Base-by-base conservation (phyloP, 1,284 basidiomycete genomes). In the Sphagnurus paluster region DNA sequence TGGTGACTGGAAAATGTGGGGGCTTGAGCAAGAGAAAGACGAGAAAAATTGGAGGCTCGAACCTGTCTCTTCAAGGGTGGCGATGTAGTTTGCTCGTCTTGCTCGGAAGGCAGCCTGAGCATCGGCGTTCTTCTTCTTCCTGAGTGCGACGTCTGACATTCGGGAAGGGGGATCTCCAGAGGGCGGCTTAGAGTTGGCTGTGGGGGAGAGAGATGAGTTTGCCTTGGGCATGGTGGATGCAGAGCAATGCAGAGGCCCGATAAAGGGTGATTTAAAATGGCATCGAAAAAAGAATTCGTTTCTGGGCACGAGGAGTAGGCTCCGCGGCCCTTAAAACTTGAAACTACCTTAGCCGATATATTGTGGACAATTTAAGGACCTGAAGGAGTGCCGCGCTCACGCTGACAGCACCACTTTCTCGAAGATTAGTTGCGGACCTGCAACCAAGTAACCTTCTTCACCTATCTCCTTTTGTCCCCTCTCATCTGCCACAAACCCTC, bases 21-120 rank as follows among this genome's bases (percentile, higher is more conserved):
- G 51, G 37, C 50, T 39, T 52, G 55, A 42, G 43, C 47, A 52
- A 56, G 46, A 52, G 47, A 49, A 38, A 33, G 6, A 23, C 28
- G 16, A n/a, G n/a, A 9, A 32, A 34, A 43, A 13, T 21, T 40
- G 14, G 9, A 28, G 23, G 45, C 53, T 66, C 70, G 53, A 60
- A 86, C 87, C 87, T 73, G 88, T 89, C 66, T 89, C 88, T 65
- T 91, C 89, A 54, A 91, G 77, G n/a, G 87, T 90, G 37, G 86
- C 80, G 61, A 91, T 91, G 64, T 91, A 91, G 66, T 87, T 90
- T 41, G 86, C 85, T 54, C 88, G 76, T 58, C 88, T 73, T 33
- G 78, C 79, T 57, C 80, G 70, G 65, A 86, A 87, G 39, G 82
- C 83, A 38, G 84, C 84, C 67, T 88, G 84, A 1, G 83, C 84